A percentile compares a stretch with the other conserved stretches of the same genome.
Evolutionary conservation across 2,329 filamentous ascomycete species (phyloP).

Genomic region (Aspergillus phoenicis): DNA sequence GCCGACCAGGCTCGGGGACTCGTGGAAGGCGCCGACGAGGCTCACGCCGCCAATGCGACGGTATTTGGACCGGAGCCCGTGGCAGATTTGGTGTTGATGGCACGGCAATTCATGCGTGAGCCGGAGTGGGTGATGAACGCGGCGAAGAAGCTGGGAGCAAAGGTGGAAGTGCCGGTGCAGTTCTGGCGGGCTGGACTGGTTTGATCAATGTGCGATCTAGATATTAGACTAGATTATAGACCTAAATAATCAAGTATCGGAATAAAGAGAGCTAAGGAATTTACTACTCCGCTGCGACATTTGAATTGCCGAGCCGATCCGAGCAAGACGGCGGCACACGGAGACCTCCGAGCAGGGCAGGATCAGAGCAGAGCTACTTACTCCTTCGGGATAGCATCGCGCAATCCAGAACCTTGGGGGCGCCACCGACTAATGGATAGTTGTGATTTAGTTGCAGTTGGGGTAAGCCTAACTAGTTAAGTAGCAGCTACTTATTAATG

Average conservation of each 20-base stretch:
- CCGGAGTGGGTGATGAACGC: slow-evolving; percentile 58
- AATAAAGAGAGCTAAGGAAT: no score
- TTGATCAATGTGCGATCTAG: no score
- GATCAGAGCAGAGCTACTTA: neutral
- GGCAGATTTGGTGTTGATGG: slow-evolving; percentile 56
- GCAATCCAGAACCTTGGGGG: neutral
- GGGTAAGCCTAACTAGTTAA: neutral
- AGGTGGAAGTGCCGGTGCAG: slow-evolving; percentile 53
- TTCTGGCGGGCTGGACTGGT: slow-evolving; percentile 39
- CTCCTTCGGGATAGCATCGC: neutral
- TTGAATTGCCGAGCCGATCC: neutral
- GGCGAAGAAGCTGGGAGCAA: slow-evolving; percentile 52
- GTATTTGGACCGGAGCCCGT: slow-evolving; percentile 32
- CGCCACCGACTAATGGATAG: neutral
- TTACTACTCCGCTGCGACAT: neutral
- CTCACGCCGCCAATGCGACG: slow-evolving; percentile 28
- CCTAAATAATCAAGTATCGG: no score
- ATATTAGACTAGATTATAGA: no score
- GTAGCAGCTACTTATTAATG: neutral
- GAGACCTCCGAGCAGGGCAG: neutral
- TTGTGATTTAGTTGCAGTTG: neutral
- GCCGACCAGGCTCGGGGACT: slow-evolving; percentile 55
- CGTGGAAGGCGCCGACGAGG: slow-evolving; percentile 40
- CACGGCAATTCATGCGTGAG: slow-evolving; percentile 58
- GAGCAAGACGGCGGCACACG: neutral